Conservation (phyloP, 1,284 basidiomycete genomes). For the Xerocomus nothofagi region DNA sequence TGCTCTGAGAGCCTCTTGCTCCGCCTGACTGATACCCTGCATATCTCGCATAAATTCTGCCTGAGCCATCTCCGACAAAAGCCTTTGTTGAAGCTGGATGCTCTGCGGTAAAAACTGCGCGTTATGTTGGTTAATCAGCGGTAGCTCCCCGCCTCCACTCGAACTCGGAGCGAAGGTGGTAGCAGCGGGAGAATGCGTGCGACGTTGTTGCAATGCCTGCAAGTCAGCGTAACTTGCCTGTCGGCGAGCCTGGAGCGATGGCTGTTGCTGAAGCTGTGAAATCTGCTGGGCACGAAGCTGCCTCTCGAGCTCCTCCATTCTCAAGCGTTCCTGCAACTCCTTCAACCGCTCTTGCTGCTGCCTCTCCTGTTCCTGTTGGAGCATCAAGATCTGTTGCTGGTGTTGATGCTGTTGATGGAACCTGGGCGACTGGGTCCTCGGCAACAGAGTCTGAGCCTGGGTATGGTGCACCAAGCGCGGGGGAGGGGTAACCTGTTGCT, state of each 20-base stretch:
- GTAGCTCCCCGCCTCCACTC: constrained; percentile 25
- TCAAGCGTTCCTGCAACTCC: constrained; percentile 60
- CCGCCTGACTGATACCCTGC: constrained; percentile 54
- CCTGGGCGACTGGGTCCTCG: constrained; percentile 68
- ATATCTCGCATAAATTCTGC: constrained; percentile 63
- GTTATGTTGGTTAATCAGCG: constrained; percentile 46
- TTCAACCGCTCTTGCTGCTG: constrained; percentile 44
- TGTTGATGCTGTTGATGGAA: constrained; percentile 66
- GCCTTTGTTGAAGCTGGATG: constrained; percentile 68
- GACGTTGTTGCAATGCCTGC: constrained; percentile 36
- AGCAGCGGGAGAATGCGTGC: constrained; percentile 51
- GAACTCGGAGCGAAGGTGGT: constrained; percentile 30
- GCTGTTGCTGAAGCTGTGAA: constrained; percentile 49
- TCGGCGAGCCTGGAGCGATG: constrained; percentile 41
- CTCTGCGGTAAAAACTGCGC: constrained; percentile 55
- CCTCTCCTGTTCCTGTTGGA: constrained; percentile 61
- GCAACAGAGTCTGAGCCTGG: constrained; percentile 50
- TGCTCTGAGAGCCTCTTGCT: constrained; percentile 67
- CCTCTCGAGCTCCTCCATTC: constrained; percentile 61
- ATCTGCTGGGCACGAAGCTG: constrained; percentile 52
- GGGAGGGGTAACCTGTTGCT: constrained; percentile 58
- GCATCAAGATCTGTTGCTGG: constrained; percentile 61
- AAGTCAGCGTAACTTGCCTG: constrained; percentile 37
- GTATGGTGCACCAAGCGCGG: constrained; percentile 53
- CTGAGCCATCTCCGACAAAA: constrained; percentile 71